phyloP scores from a whole-genome alignment of 192 early-diverging fungal species.

The Gamsiella multidivaricata region DNA sequence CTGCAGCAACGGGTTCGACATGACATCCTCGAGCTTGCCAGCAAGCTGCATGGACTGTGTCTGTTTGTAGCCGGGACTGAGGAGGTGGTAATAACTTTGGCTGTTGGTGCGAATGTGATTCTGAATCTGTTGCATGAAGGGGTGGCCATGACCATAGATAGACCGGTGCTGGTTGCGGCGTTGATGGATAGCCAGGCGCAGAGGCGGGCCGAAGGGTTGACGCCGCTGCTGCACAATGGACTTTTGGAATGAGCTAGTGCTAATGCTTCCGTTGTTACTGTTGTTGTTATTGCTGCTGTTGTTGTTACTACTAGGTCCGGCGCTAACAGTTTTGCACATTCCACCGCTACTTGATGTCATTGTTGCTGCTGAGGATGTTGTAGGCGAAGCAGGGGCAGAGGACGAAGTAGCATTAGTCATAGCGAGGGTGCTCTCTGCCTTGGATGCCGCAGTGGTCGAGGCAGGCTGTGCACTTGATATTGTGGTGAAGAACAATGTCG shows the following conservation, averaged over 20 bases:
- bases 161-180: slow-evolving; percentile 19
- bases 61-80: slow-evolving; percentile 25
- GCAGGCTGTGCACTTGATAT: not conserved
- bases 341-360: not conserved
- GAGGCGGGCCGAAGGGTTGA: not conserved
- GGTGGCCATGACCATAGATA: slow-evolving; percentile 19
- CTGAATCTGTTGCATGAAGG: slow-evolving; percentile 23
- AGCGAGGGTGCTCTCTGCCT: not conserved
- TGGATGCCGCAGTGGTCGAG: not conserved
- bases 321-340: not conserved
- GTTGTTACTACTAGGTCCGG: not conserved
- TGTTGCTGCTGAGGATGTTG: not conserved
- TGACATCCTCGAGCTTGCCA: slow-evolving; percentile 25
- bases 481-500: not conserved
- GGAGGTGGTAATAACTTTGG: slow-evolving; percentile 5
- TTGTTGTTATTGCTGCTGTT: not conserved
- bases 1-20: slow-evolving; percentile 18
- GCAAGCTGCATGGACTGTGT: slow-evolving; percentile 39
- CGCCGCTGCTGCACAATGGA: slow-evolving; percentile 16
- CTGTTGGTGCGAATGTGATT: slow-evolving; percentile 12
- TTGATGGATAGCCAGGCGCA: slow-evolving; percentile 13
- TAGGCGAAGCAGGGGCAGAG: not conserved
- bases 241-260: not conserved
- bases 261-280: not conserved
- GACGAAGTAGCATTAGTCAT: not conserved